Base-by-base conservation (phyloP, 768 basidiomycete genomes). In the Lentinus tigrinus region DNA sequence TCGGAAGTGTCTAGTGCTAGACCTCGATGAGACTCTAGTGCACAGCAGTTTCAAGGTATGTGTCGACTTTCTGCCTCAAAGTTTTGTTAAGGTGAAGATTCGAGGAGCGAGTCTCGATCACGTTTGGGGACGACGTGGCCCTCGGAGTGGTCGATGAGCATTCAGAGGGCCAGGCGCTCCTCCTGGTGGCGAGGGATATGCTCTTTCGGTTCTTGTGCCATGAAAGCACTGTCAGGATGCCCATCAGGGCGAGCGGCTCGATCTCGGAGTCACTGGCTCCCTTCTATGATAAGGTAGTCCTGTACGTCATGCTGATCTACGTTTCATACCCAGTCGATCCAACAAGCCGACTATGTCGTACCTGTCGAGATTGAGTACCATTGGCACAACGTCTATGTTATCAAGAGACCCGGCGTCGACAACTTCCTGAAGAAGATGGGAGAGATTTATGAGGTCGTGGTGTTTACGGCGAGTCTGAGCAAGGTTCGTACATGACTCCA, bases 301-400 rank as follows among this genome's bases (percentile, higher is more conserved):
- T n/a, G n/a, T n/a, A n/a, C n/a, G n/a, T 10, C 7, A 24, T 21
- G 24, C 24, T 36, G 11, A 28, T 49, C 19, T 27, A 47, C 34
- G 21, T 26, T n/a, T 27, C 34, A 24, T 26, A 7, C 59, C 14
- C 70, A 98, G 95, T 91, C 95, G 54, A 93, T 98, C 58, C 81
- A 81, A 63, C 91, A 94, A 67, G 95, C 96, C 28, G 97, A 99
- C 77, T 99, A 94, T 73, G 93, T 98, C 62, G 96, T 99, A 3
- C 97, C 97, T 4, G 97, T 99, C 24, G 97, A 98, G 74, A 99
- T 99, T 62, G 97, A 99, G 70, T 95, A 92, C 64, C 91, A 97
- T 69, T 92, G 90, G 83, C 97, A 99, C 72, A 98, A 99, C 69
- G 95, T 98, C 63, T 98, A 98, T 75, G 97, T 98, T 48, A 92